Conservation (phyloP, 1,139 yeast genomes). For the Candida gigantensis region DNA sequence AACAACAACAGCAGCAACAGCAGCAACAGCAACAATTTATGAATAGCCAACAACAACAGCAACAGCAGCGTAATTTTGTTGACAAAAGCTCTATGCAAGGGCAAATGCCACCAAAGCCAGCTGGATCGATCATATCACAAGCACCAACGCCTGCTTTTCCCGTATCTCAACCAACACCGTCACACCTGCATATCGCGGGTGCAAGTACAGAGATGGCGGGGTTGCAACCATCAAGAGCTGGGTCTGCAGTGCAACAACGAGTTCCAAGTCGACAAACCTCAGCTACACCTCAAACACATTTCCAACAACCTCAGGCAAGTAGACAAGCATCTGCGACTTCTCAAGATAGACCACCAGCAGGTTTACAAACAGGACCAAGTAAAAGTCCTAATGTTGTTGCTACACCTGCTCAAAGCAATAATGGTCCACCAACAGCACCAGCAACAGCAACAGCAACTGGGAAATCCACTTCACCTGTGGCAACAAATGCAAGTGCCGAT, state of each 20-base stretch:
- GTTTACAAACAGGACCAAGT: constrained; percentile 10
- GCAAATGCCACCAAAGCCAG: constrained; percentile 12
- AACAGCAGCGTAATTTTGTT: constrained; percentile 9
- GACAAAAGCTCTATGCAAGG: constrained; percentile 10
- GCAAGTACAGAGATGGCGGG: constrained; percentile 1
- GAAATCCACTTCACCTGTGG: constrained; percentile 5
- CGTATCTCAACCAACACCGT: constrained; percentile 13
- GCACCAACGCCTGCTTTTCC: constrained; percentile 28
- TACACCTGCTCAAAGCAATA: constrained; percentile 6
- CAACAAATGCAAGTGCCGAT: constrained; percentile 6
- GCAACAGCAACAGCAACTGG: too few species aligned
- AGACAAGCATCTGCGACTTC: constrained; percentile 12
- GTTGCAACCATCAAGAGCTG: constrained; percentile 9
- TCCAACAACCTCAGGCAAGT: constrained; percentile 7
- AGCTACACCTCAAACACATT: constrained; percentile 13
- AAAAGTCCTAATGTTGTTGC: constrained; percentile 9
- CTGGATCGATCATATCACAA: constrained; percentile 11
- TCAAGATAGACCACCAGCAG: constrained; percentile 7
- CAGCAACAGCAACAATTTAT: constrained; percentile 9
- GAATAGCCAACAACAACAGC: constrained; percentile 10
- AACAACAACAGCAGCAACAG: constrained; percentile 9
- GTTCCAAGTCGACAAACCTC: constrained; percentile 12
- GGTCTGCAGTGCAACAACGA: constrained; percentile 8
- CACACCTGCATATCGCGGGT: constrained; percentile 2
- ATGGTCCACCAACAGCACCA: too few species aligned